Evolutionary conservation across 176 grass and related monocot species (phyloP).

Genomic region (Carex scoparia): DNA sequence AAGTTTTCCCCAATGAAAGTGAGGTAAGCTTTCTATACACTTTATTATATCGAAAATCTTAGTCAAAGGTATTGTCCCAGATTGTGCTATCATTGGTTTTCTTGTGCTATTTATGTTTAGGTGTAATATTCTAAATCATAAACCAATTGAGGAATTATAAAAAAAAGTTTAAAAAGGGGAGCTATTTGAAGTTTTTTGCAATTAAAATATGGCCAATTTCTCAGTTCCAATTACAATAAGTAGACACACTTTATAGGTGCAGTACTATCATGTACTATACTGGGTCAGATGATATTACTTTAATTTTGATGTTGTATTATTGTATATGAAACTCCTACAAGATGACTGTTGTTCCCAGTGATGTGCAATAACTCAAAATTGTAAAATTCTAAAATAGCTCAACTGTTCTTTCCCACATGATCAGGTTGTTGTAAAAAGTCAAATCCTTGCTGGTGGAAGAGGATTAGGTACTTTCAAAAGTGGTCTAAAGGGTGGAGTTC

Average conservation of each 20-base stretch:
- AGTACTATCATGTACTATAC: neutral
- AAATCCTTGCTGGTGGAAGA: slow-evolving; percentile 95
- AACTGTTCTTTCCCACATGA: neutral
- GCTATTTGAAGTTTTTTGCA: neutral
- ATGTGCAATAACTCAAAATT: slow-evolving; percentile 4
- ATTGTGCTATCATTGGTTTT: neutral
- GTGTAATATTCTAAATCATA: neutral
- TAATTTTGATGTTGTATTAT: neutral
- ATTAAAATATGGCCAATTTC: neutral
- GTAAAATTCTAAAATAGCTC: neutral
- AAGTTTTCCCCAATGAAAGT: slow-evolving; percentile 65
- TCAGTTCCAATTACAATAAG: neutral
- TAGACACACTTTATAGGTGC: neutral
- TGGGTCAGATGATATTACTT: neutral
- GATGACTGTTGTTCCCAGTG: neutral
- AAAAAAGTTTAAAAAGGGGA: neutral
- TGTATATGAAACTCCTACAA: neutral
- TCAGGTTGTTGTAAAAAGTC: slow-evolving; percentile 96
- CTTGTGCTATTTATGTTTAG: neutral
- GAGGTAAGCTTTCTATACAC: slow-evolving; percentile 49
- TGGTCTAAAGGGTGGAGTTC: slow-evolving; percentile 91
- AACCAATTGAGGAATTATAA: neutral
- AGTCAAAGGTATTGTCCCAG: neutral
- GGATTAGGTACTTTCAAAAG: slow-evolving; percentile 97
- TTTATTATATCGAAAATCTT: neutral